phyloP scores from a whole-genome alignment of 148 eudicot species.

The Arbutus unedo region DNA sequence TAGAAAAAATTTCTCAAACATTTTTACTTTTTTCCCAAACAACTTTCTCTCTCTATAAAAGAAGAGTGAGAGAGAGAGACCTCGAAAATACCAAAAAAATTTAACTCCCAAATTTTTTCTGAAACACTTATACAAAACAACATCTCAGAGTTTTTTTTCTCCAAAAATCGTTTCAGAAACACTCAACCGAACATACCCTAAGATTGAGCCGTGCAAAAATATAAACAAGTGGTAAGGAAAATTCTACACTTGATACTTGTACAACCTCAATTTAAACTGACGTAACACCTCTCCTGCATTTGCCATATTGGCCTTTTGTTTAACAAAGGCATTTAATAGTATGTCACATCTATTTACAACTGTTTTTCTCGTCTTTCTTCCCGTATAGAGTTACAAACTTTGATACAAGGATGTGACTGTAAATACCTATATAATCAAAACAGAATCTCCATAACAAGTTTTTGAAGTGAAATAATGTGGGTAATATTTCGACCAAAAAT shows the following conservation, averaged over 20 bases:
- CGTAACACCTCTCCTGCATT: neutral
- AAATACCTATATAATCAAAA: neutral
- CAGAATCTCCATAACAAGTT: neutral
- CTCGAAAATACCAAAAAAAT: too few relatives aligned
- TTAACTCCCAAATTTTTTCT: too few relatives aligned
- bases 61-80: too few relatives aligned
- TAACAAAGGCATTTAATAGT: neutral
- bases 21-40: too few relatives aligned
- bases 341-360: neutral
- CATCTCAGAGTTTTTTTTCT: too few relatives aligned
- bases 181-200: too few relatives aligned
- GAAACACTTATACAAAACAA: too few relatives aligned
- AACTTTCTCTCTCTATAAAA: too few relatives aligned
- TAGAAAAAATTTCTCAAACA: too few relatives aligned
- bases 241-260: neutral
- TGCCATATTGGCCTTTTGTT: neutral
- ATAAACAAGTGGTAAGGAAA: neutral
- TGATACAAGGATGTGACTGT: neutral
- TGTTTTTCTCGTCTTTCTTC: neutral
- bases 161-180: too few relatives aligned
- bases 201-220: neutral
- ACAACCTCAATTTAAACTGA: neutral
- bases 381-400: neutral
- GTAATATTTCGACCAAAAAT: neutral
- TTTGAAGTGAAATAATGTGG: neutral